A percentile compares a stretch with the other conserved stretches of the same genome.
Conservation (phyloP, 345 rosid genomes). For the Brassica rapa region DNA sequence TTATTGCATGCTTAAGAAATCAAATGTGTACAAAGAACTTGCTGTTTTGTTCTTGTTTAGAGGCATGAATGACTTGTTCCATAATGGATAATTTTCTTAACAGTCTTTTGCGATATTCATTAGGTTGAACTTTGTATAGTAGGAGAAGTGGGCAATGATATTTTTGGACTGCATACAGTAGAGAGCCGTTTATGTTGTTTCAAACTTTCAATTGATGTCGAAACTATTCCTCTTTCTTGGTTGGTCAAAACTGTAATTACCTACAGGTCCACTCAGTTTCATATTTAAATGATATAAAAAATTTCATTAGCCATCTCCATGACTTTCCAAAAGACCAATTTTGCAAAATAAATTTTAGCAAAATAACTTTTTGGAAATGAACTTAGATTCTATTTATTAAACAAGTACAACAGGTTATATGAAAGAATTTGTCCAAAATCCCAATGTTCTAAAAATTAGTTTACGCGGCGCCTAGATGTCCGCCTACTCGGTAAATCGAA, state of each 20-base stretch:
- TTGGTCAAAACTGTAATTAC: background rate
- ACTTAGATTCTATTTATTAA: background rate
- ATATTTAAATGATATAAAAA: background rate
- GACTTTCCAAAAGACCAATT: background rate
- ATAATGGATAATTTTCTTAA: background rate
- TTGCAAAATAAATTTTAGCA: background rate
- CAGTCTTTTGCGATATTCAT: background rate
- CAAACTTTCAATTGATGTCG: background rate
- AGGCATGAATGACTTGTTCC: background rate
- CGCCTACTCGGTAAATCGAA: no score
- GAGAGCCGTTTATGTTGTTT: background rate
- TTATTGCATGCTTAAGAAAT: constrained; percentile 22
- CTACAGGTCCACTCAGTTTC: constrained; percentile 3
- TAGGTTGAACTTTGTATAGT: background rate
- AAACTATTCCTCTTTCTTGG: background rate
- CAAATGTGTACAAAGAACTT: constrained; percentile 23
- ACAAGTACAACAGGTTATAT: background rate
- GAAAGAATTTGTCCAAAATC: no score
- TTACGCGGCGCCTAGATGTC: no score
- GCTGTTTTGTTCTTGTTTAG: background rate
- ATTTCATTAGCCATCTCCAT: background rate
- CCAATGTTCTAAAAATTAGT: no score
- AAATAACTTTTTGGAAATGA: background rate
- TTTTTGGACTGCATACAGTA: background rate
- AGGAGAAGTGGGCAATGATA: background rate